Percentiles rank a stretch among this genome's conserved stretches.
Evolutionary conservation across 176 grass and related monocot genomes (phyloP).

Genomic region (Cenchrus purpureus): DNA sequence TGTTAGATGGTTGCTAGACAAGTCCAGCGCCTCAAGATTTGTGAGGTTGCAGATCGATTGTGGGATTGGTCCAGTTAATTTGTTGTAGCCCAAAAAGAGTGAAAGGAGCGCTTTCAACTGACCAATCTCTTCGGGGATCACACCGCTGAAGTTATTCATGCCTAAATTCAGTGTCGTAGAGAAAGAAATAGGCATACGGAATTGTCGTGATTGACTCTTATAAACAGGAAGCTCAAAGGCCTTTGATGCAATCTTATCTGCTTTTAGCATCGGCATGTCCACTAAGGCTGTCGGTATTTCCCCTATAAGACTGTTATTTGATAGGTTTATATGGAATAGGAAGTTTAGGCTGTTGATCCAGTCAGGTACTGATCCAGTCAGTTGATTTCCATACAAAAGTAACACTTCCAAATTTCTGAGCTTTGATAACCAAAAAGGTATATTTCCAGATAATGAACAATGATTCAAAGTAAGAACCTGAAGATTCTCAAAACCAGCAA

Average conservation of each 20-base stretch:
- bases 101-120: constrained; percentile 25
- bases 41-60: constrained; percentile 31
- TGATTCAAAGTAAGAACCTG: constrained; percentile 29
- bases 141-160: constrained; percentile 27
- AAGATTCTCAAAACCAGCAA: constrained; percentile 42
- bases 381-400: constrained; percentile 19
- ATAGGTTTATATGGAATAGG: constrained; percentile 45
- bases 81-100: constrained; percentile 31
- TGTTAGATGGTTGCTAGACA: constrained; percentile 44
- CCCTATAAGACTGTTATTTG: constrained; percentile 44
- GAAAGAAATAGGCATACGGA: not conserved
- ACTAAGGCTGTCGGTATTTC: constrained; percentile 38
- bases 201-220: not conserved
- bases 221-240: constrained; percentile 41
- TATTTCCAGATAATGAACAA: constrained; percentile 42
- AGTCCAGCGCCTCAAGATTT: constrained; percentile 19
- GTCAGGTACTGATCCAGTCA: constrained; percentile 40
- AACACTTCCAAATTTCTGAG: constrained; percentile 34
- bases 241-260: constrained; percentile 19
- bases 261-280: constrained; percentile 40
- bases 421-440: constrained; percentile 51
- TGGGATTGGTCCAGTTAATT: constrained; percentile 35
- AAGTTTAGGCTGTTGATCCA: constrained; percentile 35
- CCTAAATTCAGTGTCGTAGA: constrained; percentile 11
- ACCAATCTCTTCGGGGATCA: constrained; percentile 41